Conservation (phyloP, 345 rosid genomes). For the Linum trigynum region DNA sequence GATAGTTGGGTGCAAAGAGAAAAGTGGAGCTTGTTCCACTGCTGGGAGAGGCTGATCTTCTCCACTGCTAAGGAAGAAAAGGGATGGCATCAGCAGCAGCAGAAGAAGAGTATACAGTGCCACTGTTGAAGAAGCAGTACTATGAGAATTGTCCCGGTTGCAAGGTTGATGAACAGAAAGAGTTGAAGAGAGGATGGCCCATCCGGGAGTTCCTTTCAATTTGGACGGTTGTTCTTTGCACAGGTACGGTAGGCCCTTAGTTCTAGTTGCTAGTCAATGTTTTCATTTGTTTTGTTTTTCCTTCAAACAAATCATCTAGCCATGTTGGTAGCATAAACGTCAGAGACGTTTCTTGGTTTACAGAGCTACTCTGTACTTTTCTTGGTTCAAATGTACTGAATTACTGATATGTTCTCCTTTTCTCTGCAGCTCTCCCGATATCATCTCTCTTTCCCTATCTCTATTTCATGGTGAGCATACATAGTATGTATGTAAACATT, state of each 20-base stretch:
- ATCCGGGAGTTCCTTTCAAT: constrained; percentile 17
- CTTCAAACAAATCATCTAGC: not conserved
- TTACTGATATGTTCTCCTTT: constrained; percentile 7
- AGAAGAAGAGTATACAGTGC: not conserved
- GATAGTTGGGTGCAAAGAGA: not conserved
- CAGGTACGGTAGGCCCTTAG: not conserved
- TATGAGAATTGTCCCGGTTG: constrained; percentile 29
- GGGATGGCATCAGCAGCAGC: not conserved
- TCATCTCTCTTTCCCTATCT: constrained; percentile 84
- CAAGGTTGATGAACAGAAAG: constrained; percentile 17
- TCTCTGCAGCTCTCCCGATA: constrained; percentile 72
- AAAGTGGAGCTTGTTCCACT: not conserved
- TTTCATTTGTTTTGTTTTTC: not conserved
- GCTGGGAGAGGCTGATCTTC: not conserved
- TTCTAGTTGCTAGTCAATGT: not conserved
- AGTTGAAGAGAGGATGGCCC: constrained; percentile 18
- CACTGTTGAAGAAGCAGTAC: constrained; percentile 2
- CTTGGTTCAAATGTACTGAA: not conserved
- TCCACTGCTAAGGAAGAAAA: no score
- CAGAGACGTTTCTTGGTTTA: not conserved
- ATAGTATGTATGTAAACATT: not conserved
- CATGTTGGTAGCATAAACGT: not conserved
- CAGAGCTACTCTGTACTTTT: not conserved
- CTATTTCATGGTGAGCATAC: constrained; percentile 75
- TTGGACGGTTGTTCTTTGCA: constrained; percentile 14